These are phyloP conservation scores for Entomortierella parvispora DNA, from an alignment of 192 early-diverging fungal genomes.

Conservation along the genomic window DNA sequence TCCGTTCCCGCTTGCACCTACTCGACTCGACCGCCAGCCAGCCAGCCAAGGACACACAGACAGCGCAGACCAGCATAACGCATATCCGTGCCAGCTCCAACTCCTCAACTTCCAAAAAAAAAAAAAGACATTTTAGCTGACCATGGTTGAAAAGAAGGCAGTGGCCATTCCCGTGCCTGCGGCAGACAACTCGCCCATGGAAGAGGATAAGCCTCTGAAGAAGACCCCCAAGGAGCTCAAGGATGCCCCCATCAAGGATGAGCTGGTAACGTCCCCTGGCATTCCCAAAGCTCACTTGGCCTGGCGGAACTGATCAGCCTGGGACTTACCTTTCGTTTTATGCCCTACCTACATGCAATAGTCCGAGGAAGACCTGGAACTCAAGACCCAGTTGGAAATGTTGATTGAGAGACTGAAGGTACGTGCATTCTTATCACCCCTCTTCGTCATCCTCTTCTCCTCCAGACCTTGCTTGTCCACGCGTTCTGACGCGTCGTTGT, in stretches of 20 bases:
- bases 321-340: background rate
- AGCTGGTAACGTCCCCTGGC: too few relatives aligned
- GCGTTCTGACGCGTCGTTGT: slow-evolving; percentile 5
- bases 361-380: slow-evolving; percentile 97
- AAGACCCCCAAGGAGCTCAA: slow-evolving; percentile 53
- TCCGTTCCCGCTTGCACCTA: too few relatives aligned
- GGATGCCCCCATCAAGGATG: slow-evolving; percentile 51
- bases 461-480: background rate
- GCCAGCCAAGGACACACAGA: too few relatives aligned
- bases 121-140: background rate
- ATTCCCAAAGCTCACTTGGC: too few relatives aligned
- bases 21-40: too few relatives aligned
- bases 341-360: slow-evolving; percentile 28
- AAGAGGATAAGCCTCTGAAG: slow-evolving; percentile 54
- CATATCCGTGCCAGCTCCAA: too few relatives aligned
- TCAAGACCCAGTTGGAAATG: slow-evolving; percentile 95
- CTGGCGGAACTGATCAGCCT: background rate
- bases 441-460: too few relatives aligned
- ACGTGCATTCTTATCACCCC: background rate
- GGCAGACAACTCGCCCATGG: slow-evolving; percentile 53
- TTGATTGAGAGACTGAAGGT: slow-evolving; percentile 93
- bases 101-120: too few relatives aligned
- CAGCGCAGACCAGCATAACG: too few relatives aligned
- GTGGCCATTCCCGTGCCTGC: slow-evolving; percentile 47
- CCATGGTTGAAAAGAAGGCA: slow-evolving; percentile 49